Evolutionary conservation across 2,329 filamentous ascomycete genomes (phyloP), one percentile per base, ranked within the genome.

Genomic region (Cladosporium sp.): DNA sequence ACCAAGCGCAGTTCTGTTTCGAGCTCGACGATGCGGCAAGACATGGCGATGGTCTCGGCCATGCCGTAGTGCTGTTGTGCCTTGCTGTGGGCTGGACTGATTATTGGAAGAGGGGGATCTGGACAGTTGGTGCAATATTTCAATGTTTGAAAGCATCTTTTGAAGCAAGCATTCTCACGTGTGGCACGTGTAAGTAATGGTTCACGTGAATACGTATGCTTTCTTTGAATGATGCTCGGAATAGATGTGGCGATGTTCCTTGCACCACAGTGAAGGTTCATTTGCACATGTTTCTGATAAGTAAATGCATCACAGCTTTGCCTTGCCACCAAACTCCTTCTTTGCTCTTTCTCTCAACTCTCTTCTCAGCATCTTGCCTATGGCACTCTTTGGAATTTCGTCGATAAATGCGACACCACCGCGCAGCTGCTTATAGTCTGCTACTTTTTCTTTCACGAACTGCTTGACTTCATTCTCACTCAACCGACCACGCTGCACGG

Each of bases 341-440:
- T 52, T 58, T 6, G 55, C 55, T 25, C 47, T 58, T 69, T 64
- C 63, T 78, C 77, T 74, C 63, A 80, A 60, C 20, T 78, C 68
- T 28, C 78, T 67, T 61, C 78, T 69, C 62, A 80, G 58, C 51
- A 80, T 80, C 72, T 80, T 80, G 1, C 78, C 78, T 39, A 71
- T 75, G 0, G 74, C 72, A 39, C 73, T 76, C 71, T 80, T 80
- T 2, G 78, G 78, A 30, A 80, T 77, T 64, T 76, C 75, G 17
- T 73, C 71, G 11, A 77, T 72, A 56, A 80, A 79, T 42, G 75
- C 67, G 6, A 80, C 74, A 5, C 79, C 73, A 54, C 78, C 77
- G 59, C 75, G 70, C 5, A 80, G 62, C 65, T 74, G 74, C 68
- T 80, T 80, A 61, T 80, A 75, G 52, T 73, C 71, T 2, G 77